Evolutionary conservation across 163 green algal genomes (phyloP).

Genomic region (Chlamydomonas reinhardtii): DNA sequence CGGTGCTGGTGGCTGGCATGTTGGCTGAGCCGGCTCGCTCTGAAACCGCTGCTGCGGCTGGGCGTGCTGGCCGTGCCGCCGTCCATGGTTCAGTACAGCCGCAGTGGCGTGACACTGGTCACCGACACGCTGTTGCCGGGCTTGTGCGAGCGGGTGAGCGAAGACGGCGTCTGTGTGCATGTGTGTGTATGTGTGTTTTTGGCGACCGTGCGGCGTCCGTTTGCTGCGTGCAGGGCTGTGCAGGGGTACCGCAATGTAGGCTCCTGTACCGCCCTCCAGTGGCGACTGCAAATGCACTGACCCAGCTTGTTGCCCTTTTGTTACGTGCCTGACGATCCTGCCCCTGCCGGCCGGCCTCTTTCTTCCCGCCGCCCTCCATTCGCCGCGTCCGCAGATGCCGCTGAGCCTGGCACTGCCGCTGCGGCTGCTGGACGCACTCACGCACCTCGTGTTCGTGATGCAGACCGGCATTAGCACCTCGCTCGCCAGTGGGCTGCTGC

Average conservation of each 20-base stretch:
- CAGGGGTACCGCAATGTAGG: no score
- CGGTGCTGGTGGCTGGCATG: slow-evolving; percentile 27
- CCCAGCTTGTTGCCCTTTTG: no score
- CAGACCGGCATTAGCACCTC: neutral
- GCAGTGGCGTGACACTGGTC: slow-evolving; percentile 6
- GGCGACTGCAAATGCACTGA: no score
- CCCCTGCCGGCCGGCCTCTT: no score
- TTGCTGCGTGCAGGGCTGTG: no score
- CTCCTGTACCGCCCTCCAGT: no score
- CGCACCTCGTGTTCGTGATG: neutral
- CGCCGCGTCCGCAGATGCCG: neutral
- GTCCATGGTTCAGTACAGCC: neutral
- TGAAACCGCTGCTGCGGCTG: neutral
- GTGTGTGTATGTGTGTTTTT: no score
- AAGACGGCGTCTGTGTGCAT: no score
- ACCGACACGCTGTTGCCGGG: slow-evolving; percentile 11
- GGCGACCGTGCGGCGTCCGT: no score
- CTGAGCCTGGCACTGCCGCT: neutral
- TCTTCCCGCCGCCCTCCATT: no score
- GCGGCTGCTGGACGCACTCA: neutral
- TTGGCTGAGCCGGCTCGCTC: neutral
- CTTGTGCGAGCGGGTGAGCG: slow-evolving; percentile 23
- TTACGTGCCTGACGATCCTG: neutral
- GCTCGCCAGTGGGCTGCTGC: neutral
- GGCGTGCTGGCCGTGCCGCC: slow-evolving; percentile 1